Evolutionary conservation across 441 rosid species (phyloP).

Genomic region (Populus hybrid): DNA sequence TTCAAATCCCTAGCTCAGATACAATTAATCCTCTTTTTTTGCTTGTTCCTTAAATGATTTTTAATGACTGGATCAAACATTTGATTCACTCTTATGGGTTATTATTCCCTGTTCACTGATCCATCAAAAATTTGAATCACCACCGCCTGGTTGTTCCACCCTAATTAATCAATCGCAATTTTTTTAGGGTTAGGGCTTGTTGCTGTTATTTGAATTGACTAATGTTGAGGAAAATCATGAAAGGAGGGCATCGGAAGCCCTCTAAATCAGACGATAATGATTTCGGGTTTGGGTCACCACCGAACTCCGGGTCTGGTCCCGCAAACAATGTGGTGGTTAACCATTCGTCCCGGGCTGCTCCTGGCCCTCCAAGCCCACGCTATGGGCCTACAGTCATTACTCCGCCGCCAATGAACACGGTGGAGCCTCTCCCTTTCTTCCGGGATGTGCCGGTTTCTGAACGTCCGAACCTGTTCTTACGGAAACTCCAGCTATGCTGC

Average conservation of each 20-base stretch:
- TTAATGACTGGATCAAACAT: conserved; percentile 10
- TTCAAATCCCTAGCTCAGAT: conserved; percentile 14
- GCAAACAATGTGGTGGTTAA: conserved; percentile 54
- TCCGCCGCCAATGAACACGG: conserved; percentile 52
- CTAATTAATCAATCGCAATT: not conserved
- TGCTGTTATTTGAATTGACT: conserved; percentile 1
- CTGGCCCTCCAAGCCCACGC: conserved; percentile 19
- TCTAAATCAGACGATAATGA: conserved; percentile 62
- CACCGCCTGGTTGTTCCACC: conserved; percentile 7
- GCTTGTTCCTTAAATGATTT: not conserved
- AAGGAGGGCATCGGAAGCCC: conserved; percentile 66
- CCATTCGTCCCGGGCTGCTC: conserved; percentile 59
- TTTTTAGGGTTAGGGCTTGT: conserved; percentile 30
- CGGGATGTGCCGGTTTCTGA: conserved; percentile 65
- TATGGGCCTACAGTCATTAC: conserved; percentile 23
- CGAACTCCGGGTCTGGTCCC: conserved; percentile 36
- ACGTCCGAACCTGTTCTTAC: conserved; percentile 55
- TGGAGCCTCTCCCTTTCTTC: conserved; percentile 69
- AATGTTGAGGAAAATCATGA: conserved; percentile 90
- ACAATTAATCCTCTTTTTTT: not conserved
- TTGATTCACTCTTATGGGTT: conserved; percentile 8
- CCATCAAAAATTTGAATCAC: conserved; percentile 17
- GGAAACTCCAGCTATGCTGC: conserved; percentile 80
- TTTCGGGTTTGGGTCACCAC: conserved; percentile 39
- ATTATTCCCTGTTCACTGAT: conserved; percentile 33